Evolutionary conservation across 2,329 filamentous ascomycete species (phyloP), one percentile per base, ranked within the genome.

Genomic region (Colletotrichum acutatum): DNA sequence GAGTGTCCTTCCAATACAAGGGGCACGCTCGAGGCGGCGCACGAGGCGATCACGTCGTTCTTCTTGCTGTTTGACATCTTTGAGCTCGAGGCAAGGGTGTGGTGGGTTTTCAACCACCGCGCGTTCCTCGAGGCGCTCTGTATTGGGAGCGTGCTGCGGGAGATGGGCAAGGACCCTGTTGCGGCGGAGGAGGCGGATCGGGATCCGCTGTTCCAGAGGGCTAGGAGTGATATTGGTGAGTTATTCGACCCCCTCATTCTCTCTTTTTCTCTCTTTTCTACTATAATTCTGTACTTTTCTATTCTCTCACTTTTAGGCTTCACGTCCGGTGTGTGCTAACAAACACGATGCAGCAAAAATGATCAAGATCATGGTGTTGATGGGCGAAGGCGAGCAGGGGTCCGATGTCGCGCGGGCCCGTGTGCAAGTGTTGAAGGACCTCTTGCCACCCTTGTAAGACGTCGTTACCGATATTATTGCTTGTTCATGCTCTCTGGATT

Each of bases 71-170:
- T 91, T 82, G 85, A 84, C 49, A 83, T 94, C 14, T 91, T 95
- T 74, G 90, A 92, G 76, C 85, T 86, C 19, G 94, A 96, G 83
- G 92, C 93, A 1, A 88, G 91, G 16, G 93, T 95, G 0, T 95
- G 93, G 93, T 96, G 93, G 93, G 93, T 94, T 0, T 94, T 95
- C 76, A 94, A 95, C 79, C 94, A 95, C 79, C 86, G 94, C 1
- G 93, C 93, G 0, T 95, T 95, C 78, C 86, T 95, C 65, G 93
- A 95, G 84, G 92, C 92, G 37, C 80, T 92, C 78, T 94, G 90
- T 82, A 93, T 93, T 60, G 89, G 90, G 26, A 88, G 87, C 74
- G 86, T 91, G 28, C 79, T 92, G 70, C 83, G 86, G 53, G 89
- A 91, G 78, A 84, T 86, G 24, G 78, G 81, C 3, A 84, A 83